These are phyloP conservation scores for Mucor plumbeus DNA, from an alignment of 371 early-diverging fungal species.

Conservation along the genomic window DNA sequence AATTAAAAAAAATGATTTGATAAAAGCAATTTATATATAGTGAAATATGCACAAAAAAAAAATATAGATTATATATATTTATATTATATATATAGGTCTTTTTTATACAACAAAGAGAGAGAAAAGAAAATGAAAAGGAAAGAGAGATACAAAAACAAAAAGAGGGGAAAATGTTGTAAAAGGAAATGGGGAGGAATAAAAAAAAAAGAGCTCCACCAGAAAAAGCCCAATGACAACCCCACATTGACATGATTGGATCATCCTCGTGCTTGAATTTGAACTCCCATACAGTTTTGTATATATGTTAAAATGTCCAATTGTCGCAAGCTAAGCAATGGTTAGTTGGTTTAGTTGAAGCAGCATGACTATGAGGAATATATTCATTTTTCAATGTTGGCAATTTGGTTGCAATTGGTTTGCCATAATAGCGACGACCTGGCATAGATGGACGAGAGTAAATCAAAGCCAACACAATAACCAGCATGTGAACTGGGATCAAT, in stretches of 20 bases:
- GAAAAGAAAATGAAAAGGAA: not conserved
- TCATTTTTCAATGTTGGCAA: not conserved
- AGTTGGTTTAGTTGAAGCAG: not conserved
- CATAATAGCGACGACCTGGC: slow-evolving; percentile 1
- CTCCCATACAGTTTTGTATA: slow-evolving; percentile 20
- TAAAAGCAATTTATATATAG: no score
- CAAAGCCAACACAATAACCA: not conserved
- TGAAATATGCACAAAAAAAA: no score
- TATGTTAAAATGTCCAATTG: slow-evolving; percentile 27
- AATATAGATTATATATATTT: no score
- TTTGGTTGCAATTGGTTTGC: not conserved
- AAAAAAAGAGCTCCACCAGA: slow-evolving; percentile 4
- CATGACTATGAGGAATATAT: slow-evolving; percentile 4
- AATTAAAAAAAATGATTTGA: not conserved
- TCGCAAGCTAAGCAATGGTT: slow-evolving; percentile 9
- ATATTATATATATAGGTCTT: not conserved
- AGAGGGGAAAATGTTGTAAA: not conserved
- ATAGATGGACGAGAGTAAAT: slow-evolving; percentile 4
- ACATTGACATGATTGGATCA: slow-evolving; percentile 30
- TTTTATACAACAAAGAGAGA: not conserved
- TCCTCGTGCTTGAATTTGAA: slow-evolving; percentile 22
- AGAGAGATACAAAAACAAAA: slow-evolving; percentile 10
- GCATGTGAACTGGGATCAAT: slow-evolving; percentile 4
- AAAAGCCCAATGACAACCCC: not conserved
- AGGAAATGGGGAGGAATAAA: not conserved